phyloP scores from a whole-genome alignment of 345 rosid genomes.

The Gossypioides kirkii region DNA sequence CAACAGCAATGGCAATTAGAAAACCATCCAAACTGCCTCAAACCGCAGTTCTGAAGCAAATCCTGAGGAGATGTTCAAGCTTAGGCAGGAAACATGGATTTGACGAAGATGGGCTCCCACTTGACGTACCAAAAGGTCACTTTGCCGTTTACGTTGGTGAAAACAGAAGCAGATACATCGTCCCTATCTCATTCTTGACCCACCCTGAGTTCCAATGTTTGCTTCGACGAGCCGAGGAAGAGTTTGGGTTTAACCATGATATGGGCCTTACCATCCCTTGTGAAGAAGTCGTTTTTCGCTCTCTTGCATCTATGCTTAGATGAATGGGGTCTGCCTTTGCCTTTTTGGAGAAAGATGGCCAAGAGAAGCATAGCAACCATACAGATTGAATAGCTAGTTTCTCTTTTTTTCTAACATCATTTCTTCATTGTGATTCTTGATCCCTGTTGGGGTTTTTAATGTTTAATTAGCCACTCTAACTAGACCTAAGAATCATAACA shows the following conservation, averaged over 20 bases:
- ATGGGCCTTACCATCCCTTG: constrained; percentile 98
- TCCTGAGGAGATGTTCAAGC: constrained; percentile 77
- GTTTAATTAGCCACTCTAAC: constrained; percentile 30
- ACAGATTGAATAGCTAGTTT: not conserved
- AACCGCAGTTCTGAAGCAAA: constrained; percentile 63
- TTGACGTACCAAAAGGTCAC: constrained; percentile 95
- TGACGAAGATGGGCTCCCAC: constrained; percentile 49
- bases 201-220: constrained; percentile 73
- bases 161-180: constrained; percentile 69
- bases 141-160: constrained; percentile 88
- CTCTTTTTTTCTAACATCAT: constrained; percentile 33
- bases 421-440: constrained; percentile 20
- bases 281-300: constrained; percentile 80
- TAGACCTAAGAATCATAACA: constrained; percentile 19
- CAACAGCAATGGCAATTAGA: constrained; percentile 49
- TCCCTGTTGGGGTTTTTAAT: constrained; percentile 19
- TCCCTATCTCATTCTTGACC: constrained; percentile 74
- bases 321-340: constrained; percentile 18
- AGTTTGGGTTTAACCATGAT: constrained; percentile 83
- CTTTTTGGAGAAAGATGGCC: constrained; percentile 34
- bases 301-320: constrained; percentile 72
- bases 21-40: constrained; percentile 58
- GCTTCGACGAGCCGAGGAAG: constrained; percentile 86
- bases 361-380: constrained; percentile 32
- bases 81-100: constrained; percentile 57